Evolutionary conservation across 176 grass and related monocot species (phyloP), one percentile per base, ranked within the genome.

Genomic region (Rhipidocladum racemiflorum): DNA sequence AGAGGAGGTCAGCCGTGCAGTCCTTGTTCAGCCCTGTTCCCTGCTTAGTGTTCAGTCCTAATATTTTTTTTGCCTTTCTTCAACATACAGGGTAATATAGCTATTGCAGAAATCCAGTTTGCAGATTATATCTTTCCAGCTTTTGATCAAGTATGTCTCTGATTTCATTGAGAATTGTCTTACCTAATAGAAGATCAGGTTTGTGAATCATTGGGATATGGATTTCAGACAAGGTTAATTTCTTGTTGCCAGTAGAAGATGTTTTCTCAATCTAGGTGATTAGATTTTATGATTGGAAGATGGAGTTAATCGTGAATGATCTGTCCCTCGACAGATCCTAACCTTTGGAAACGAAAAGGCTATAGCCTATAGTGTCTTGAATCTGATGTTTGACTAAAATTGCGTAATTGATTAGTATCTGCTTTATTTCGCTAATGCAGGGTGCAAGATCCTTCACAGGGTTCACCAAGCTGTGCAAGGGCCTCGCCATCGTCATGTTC

Each of bases 91-190:
- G 95, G 87, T 6, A 98, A 98, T 75, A 85, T 87, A 88, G 95
- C 95, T 64, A 95, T 98, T 73, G 95, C 95, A 0, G 95, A 98
- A 84, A 95, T 98, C 64, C 92, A 95, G 74, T 98, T 98, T 82
- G 95, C 95, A 1, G 95, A 98, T 85, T 98, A 98, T 74, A 98
- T 98, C 61, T 95, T 88, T 87, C 95, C 95, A 86, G 95, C 92
- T 63, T 98, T 98, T 87, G 95, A 98, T 83, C 95, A 98, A 92
- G 95, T 17, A 93, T 76, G 61, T 82, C 21, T 85, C 76, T 64
- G 63, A 43, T 68, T 53, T 55, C 32, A 75, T 84, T 68, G 24
- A 30, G 10, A 39, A 67, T 40, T 65, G 9, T 24, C 39, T 78
- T 65, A 27, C 34, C 21, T 23, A n/a, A 0, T 7, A 8, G 14